Conservation (phyloP, 495 filamentous ascomycete genomes). For the Neurospora intermedia region DNA sequence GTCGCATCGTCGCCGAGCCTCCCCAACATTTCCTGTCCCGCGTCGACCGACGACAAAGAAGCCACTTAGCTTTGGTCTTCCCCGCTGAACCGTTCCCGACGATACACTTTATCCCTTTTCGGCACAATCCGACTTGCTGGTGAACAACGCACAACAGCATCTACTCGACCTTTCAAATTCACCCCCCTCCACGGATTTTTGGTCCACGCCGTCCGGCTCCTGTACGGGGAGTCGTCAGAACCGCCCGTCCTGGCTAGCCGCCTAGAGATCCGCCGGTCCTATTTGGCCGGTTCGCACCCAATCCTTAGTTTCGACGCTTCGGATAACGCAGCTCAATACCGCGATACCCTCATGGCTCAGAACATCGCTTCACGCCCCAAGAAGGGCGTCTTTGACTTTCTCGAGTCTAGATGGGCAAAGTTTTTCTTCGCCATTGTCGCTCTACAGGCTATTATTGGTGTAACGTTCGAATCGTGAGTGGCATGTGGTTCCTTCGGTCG, state of each 20-base stretch:
- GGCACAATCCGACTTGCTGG: constrained; percentile 4
- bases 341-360: constrained; percentile 17
- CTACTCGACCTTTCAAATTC: background rate
- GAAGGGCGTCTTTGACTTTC: constrained; percentile 49
- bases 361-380: constrained; percentile 9
- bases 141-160: background rate
- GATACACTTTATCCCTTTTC: constrained; percentile 7
- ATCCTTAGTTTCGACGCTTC: constrained; percentile 25
- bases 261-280: constrained; percentile 29
- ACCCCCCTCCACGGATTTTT: background rate
- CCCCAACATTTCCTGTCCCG: background rate
- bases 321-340: constrained; percentile 16
- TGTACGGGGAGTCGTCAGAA: constrained; percentile 15
- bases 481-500: background rate
- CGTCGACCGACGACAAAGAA: background rate
- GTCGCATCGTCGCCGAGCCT: background rate
- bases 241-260: constrained; percentile 27
- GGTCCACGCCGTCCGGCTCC: constrained; percentile 12
- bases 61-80: background rate
- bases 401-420: constrained; percentile 81
- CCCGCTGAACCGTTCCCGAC: background rate
- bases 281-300: constrained; percentile 26
- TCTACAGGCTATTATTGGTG: constrained; percentile 64
- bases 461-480: constrained; percentile 79
- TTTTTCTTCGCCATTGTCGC: constrained; percentile 64